These are phyloP conservation scores for Urochloa ruziziensis DNA, from an alignment of 176 grass and related monocot species.

Conservation along the genomic window DNA sequence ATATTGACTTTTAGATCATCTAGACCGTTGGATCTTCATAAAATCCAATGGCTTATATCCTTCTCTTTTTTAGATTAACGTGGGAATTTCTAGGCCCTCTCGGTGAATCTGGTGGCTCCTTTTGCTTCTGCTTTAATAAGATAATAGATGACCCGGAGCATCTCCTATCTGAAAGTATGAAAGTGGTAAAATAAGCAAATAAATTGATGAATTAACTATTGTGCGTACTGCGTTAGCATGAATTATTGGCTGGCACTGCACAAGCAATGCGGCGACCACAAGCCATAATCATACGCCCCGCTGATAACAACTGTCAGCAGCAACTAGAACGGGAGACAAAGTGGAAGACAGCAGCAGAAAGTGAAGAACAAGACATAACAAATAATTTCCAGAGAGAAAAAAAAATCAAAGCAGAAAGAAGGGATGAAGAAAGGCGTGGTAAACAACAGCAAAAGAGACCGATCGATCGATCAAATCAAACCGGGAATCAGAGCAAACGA, in stretches of 20 bases:
- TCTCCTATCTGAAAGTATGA: neutral
- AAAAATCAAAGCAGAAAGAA: neutral
- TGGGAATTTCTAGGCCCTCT: too few relatives aligned
- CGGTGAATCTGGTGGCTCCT: too few relatives aligned
- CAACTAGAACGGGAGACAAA: neutral
- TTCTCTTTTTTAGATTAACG: too few relatives aligned
- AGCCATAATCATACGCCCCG: slow-evolving; percentile 28
- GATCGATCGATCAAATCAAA: neutral
- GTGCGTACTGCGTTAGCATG: neutral
- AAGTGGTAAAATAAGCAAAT: neutral
- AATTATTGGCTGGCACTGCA: neutral
- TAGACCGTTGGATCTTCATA: too few relatives aligned
- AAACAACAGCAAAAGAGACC: neutral
- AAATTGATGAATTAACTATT: too few relatives aligned
- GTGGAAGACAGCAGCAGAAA: neutral
- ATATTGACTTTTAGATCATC: too few relatives aligned
- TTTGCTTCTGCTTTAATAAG: too few relatives aligned
- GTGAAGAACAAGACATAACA: neutral
- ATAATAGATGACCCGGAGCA: neutral
- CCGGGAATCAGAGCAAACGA: neutral
- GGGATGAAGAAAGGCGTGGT: neutral
- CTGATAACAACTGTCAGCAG: neutral
- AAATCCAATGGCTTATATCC: too few relatives aligned
- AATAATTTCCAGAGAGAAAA: neutral
- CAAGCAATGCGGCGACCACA: slow-evolving; percentile 22